These are phyloP conservation scores for Letharia lupina DNA, from an alignment of 495 filamentous ascomycete species.

Conservation along the genomic window DNA sequence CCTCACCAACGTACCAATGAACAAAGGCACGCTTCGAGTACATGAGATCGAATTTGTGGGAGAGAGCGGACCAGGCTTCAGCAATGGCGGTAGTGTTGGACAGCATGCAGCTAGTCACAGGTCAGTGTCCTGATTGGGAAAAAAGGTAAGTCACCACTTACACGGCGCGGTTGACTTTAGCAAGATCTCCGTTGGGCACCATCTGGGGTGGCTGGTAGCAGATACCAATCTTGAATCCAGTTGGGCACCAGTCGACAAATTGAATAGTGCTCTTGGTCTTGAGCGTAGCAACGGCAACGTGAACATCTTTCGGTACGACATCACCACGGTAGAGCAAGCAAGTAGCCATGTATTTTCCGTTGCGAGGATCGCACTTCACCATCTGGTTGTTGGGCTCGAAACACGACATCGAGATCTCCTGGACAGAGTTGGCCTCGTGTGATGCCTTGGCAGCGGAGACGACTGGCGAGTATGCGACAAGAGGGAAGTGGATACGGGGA, in stretches of 20 bases:
- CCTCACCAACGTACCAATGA: conserved; percentile 99
- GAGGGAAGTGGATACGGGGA: conserved; percentile 97
- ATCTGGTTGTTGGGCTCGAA: conserved; percentile 88
- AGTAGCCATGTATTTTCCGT: conserved; percentile 99
- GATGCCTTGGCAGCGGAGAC: conserved; percentile 88
- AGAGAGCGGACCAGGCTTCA: conserved; percentile 95
- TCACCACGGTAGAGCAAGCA: conserved; percentile 97
- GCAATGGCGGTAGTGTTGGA: conserved; percentile 99
- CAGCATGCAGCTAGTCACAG: conserved; percentile 73
- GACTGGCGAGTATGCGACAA: conserved; percentile 92
- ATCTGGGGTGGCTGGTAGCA: conserved; percentile 95
- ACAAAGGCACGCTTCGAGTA: conserved; percentile 99
- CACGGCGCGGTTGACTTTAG: conserved; percentile 96
- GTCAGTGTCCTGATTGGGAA: conserved; percentile 21
- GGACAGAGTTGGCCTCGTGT: conserved; percentile 75
- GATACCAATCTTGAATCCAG: conserved; percentile 99
- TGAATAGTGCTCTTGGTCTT: conserved; percentile 99
- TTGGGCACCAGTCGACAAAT: conserved; percentile 99
- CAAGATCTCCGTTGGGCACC: conserved; percentile 93
- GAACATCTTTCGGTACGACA: conserved; percentile 91
- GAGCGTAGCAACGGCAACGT: conserved; percentile 81
- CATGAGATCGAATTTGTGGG: conserved; percentile 99
- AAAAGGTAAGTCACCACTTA: conserved; percentile 43
- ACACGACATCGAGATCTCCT: conserved; percentile 58
- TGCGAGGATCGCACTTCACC: conserved; percentile 98